Evolutionary conservation across 2,329 filamentous ascomycete genomes (phyloP), one percentile per base, ranked within the genome.

Genomic region (Aspergillus caelatus): DNA sequence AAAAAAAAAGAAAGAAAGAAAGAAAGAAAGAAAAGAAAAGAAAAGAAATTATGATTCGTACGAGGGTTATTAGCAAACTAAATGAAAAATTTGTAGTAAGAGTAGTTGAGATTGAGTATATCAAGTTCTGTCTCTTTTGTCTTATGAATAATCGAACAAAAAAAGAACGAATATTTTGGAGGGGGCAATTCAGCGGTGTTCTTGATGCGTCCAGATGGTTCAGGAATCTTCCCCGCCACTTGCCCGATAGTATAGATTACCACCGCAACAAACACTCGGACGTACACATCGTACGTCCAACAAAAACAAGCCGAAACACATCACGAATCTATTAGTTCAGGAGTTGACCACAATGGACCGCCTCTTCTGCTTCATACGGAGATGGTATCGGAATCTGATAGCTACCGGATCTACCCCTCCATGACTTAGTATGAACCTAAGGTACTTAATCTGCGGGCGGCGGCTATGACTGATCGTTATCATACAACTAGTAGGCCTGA

Each of bases 131-230:
- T 26, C n/a, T 48, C 23, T 28, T 28, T 48, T 48, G 45, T 26
- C 12, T 14, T 16, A 16, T 12, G 12, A 48, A 23, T 16, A 21
- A 46, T 46, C 26, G 23, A 23, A 23, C 21, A n/a, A 19, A n/a
- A 30, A 55, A 53, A 14, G 14, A 7, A 54, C 34, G 5, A 16
- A 52, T 52, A 16, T 30, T 52, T 39, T 12, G 34, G 52, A 55
- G 32, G 52, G 52, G 52, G 52, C 52, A 41, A 28, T 36, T 36
- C 68, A 21, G 50, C 16, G 30, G 21, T 36, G 66, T 66, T 65
- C 58, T 60, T 39, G 63, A 59, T 52, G 54, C 57, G 62, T 68
- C 68, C 62, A 66, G 71, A 71, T 57, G 70, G 63, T 74, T 75
- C 52, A 55, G 23, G 52, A 55, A 55, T 32, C 14, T 55, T 54